These are phyloP conservation scores for Pueraria montana DNA, from an alignment of 306 rosid species.

Conservation along the genomic window DNA sequence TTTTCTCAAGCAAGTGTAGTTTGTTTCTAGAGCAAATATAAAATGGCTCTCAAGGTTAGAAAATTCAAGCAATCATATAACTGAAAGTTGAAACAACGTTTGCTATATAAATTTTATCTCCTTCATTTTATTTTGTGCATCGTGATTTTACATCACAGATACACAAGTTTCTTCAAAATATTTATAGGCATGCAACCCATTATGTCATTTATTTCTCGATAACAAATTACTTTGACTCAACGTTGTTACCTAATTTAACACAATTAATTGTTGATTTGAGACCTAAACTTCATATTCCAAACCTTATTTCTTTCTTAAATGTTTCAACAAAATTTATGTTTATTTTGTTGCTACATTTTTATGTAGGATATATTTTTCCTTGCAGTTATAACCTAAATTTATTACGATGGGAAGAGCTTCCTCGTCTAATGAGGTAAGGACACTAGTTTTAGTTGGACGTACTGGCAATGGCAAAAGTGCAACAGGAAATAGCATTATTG, in stretches of 20 bases:
- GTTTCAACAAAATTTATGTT: neutral
- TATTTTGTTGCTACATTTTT: neutral
- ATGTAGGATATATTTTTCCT: neutral
- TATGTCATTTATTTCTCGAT: neutral
- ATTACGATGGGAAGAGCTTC: constrained; percentile 34
- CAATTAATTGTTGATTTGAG: neutral
- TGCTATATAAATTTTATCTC: no score
- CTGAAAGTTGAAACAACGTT: neutral
- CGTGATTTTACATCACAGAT: no score
- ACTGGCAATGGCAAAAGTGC: constrained; percentile 97
- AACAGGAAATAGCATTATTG: constrained; percentile 80
- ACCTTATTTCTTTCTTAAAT: neutral
- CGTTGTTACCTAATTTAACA: neutral
- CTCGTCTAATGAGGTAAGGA: constrained; percentile 58
- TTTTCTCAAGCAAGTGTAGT: no score
- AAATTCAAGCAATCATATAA: neutral
- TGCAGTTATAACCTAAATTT: neutral
- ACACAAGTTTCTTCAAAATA: neutral
- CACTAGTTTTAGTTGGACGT: constrained; percentile 85
- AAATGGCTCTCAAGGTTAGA: neutral
- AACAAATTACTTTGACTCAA: neutral
- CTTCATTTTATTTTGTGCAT: no score
- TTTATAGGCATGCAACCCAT: neutral
- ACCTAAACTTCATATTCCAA: neutral
- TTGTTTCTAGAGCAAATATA: no score